phyloP scores from a whole-genome alignment of 345 rosid genomes.

The Camelina neglecta region DNA sequence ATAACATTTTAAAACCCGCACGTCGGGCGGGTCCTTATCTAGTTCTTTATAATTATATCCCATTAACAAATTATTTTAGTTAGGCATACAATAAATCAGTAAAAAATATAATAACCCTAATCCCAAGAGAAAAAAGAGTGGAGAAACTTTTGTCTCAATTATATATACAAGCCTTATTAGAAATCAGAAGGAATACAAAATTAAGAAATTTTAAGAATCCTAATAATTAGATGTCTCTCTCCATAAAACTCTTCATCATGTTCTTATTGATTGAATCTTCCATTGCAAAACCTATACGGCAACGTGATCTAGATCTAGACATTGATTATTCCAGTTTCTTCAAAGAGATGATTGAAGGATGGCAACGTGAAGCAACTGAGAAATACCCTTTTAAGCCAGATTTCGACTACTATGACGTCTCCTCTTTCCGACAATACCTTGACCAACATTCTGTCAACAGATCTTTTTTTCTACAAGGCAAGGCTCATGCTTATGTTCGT shows the following conservation, averaged over 20 bases:
- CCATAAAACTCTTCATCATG: constrained; percentile 8
- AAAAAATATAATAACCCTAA: no score
- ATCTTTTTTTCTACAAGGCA: background rate
- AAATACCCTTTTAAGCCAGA: background rate
- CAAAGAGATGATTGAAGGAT: constrained; percentile 15
- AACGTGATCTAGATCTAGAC: background rate
- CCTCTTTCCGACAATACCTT: no score
- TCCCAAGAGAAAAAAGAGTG: no score
- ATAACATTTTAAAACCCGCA: no score
- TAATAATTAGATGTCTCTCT: background rate
- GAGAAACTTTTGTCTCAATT: no score
- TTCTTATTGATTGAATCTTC: background rate
- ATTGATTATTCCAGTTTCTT: background rate
- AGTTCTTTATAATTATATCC: no score
- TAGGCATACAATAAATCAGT: no score
- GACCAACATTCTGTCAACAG: background rate
- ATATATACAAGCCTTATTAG: no score
- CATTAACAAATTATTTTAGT: no score
- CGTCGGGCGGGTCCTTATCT: no score
- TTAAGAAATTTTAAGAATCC: no score
- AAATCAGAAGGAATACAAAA: no score
- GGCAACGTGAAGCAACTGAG: background rate
- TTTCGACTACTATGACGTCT: background rate
- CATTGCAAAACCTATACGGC: background rate
- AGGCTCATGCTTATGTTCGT: constrained; percentile 6